Base-by-base conservation (phyloP, 106 monocot genomes). In the Vanilla planifolia region DNA sequence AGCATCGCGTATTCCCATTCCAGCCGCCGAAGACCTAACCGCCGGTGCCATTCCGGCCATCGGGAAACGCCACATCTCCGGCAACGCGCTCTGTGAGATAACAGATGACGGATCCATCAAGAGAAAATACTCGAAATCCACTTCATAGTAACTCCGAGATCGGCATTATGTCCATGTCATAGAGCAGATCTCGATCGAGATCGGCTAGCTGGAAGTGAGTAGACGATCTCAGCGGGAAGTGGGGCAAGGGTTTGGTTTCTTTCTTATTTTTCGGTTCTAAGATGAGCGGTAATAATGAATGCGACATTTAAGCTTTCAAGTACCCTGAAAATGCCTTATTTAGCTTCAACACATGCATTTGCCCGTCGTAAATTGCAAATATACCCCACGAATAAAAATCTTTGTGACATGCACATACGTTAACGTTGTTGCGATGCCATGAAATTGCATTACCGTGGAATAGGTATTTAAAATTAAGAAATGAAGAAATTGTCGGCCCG, bases 41-140 rank as follows among this genome's bases (percentile, higher is more conserved):
- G 35, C 28, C 23, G 40, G 57, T 1, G 51, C 4, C 14, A 6
- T 14, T 11, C 48, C 57, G 27, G 4, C 48, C 71, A 55, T 37
- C 62, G 67, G 78, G 33, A 53, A 63, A 28, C 42, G 77, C 73
- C 79, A 76, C 51, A 72, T 70, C 59, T 75, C 75, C 26, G 75
- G 41, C 17, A 55, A 15, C 20, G 48, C 26, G 2, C 30, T 48
- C 29, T 44, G 42, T n/a, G 76, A 48, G 32, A 69, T 63, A 64
- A 75, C 33, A 8, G 71, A 59, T 34, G 75, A 41, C 58, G 79
- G 82, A 77, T 77, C 73, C 77, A 82, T 73, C 47, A 23, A 23
- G 11, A 23, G n/a, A 20, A 44, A 22, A 4, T 22, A 33, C 27
- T 33, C 10, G 6, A 45, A 53, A 55, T 37, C 30, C 42, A 33